A percentile compares a stretch with the other conserved stretches of the same genome.
Evolutionary conservation across 2,329 filamentous ascomycete species (phyloP).

Genomic region (Colletotrichum graminicola): DNA sequence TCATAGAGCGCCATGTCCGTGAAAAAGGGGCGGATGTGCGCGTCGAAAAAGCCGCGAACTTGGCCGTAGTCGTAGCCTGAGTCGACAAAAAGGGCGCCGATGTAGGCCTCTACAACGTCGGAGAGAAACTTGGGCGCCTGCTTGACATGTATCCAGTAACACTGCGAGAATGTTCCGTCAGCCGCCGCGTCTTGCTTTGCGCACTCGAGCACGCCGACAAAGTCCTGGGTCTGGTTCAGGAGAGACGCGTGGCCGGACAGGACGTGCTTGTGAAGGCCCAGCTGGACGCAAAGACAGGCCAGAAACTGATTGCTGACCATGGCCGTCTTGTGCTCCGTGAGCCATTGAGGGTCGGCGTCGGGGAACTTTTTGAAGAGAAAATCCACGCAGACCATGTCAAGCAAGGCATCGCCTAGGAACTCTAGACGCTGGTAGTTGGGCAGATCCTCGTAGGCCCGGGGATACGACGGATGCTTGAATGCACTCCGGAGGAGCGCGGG

Average conservation of each 20-base stretch:
- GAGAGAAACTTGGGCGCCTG: conserved; percentile 81
- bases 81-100: conserved; percentile 94
- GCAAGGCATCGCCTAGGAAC: conserved; percentile 89
- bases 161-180: conserved; percentile 59
- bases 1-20: conserved; percentile 90
- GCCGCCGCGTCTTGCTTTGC: conserved; percentile 54
- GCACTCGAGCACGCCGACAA: conserved; percentile 69
- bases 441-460: conserved; percentile 79
- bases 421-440: conserved; percentile 93
- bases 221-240: conserved; percentile 62
- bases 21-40: conserved; percentile 82
- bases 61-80: conserved; percentile 80
- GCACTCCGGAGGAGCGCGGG: conserved; percentile 84
- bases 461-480: conserved; percentile 89
- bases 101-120: conserved; percentile 89
- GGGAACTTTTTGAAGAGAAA: conserved; percentile 84
- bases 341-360: conserved; percentile 89
- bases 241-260: conserved; percentile 63
- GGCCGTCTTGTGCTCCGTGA: conserved; percentile 99
- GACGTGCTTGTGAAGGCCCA: conserved; percentile 83
- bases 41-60: conserved; percentile 83
- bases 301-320: conserved; percentile 98
- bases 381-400: conserved; percentile 88
- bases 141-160: conserved; percentile 77
- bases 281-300: conserved; percentile 80